phyloP scores from a whole-genome alignment of 192 early-diverging fungal species.

The Haplosporangium gracile region DNA sequence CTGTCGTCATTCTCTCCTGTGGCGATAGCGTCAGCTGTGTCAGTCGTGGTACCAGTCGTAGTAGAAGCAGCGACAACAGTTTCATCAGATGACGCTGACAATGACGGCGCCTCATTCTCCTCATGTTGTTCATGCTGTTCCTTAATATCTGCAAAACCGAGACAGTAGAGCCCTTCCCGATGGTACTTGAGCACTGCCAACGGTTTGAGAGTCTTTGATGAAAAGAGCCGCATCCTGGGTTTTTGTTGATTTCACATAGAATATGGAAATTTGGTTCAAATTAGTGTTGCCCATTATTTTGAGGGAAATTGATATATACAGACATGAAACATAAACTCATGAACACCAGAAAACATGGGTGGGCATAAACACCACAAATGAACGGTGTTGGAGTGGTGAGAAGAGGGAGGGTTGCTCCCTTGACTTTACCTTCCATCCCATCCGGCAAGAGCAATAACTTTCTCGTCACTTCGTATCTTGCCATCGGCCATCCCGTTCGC shows the following conservation, averaged over 20 bases:
- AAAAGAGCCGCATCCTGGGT: conserved; percentile 53
- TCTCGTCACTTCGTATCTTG: conserved; percentile 50
- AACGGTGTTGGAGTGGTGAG: not conserved
- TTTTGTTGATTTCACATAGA: not conserved
- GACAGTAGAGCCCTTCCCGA: conserved; percentile 50
- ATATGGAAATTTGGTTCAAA: not conserved
- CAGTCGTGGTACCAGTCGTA: not conserved
- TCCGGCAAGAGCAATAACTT: conserved; percentile 55
- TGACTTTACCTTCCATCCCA: conserved; percentile 57
- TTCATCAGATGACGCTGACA: not conserved
- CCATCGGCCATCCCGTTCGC: conserved; percentile 41
- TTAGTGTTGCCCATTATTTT: not conserved
- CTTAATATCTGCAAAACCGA: conserved; percentile 40
- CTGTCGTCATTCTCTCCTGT: not conserved
- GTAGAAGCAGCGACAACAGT: not conserved
- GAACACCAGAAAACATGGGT: not conserved
- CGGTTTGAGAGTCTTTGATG: conserved; percentile 55
- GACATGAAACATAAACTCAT: not conserved
- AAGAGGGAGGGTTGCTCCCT: not conserved
- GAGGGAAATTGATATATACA: not conserved
- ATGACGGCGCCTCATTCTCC: not conserved
- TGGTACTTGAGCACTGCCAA: conserved; percentile 59
- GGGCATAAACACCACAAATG: not conserved
- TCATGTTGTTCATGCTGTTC: not conserved
- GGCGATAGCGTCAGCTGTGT: not conserved